phyloP scores from a whole-genome alignment of 2,329 filamentous ascomycete species.

The Pseudocercospora ulei region DNA sequence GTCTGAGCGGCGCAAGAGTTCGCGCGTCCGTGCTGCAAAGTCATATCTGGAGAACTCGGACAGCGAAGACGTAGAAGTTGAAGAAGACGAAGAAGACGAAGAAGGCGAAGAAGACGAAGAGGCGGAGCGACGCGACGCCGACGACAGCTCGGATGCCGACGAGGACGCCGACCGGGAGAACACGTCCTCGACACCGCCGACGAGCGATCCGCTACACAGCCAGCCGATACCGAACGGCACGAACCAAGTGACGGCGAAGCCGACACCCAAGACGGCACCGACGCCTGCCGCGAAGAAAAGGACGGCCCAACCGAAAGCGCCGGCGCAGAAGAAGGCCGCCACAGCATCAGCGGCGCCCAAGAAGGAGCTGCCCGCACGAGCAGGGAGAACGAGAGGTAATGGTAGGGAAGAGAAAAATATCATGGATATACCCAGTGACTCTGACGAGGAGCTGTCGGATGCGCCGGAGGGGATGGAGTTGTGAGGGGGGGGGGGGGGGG shows the following conservation, averaged over 20 bases:
- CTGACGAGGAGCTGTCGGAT: slow-evolving; percentile 28
- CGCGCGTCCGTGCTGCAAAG: slow-evolving; percentile 34
- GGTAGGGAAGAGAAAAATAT: slow-evolving; percentile 24
- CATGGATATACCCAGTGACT: slow-evolving; percentile 24
- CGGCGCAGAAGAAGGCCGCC: slow-evolving; percentile 16
- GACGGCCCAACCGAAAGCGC: slow-evolving; percentile 7
- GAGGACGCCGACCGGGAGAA: slow-evolving; percentile 27
- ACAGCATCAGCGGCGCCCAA: slow-evolving; percentile 13
- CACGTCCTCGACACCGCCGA: slow-evolving; percentile 27
- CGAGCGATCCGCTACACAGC: slow-evolving; percentile 25
- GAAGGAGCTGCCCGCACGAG: slow-evolving; percentile 19
- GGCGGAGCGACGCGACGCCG: slow-evolving; percentile 29
- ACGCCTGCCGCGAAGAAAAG: slow-evolving; percentile 7
- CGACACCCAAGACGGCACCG: slow-evolving; percentile 1
- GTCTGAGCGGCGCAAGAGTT: slow-evolving; percentile 40
- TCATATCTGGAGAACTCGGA: slow-evolving; percentile 42
- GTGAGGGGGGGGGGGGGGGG: no score
- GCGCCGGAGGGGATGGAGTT: slow-evolving; percentile 23
- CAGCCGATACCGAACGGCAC: neutral
- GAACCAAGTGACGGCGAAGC: slow-evolving; percentile 6
- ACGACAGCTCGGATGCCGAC: slow-evolving; percentile 20
- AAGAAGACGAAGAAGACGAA: slow-evolving; percentile 28
- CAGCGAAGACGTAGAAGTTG: slow-evolving; percentile 33
- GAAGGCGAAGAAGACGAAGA: slow-evolving; percentile 35
- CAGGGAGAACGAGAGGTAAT: slow-evolving; percentile 14